phyloP scores from a whole-genome alignment of 352 stramenopile genomes.

The Pythium pyrilobum region DNA sequence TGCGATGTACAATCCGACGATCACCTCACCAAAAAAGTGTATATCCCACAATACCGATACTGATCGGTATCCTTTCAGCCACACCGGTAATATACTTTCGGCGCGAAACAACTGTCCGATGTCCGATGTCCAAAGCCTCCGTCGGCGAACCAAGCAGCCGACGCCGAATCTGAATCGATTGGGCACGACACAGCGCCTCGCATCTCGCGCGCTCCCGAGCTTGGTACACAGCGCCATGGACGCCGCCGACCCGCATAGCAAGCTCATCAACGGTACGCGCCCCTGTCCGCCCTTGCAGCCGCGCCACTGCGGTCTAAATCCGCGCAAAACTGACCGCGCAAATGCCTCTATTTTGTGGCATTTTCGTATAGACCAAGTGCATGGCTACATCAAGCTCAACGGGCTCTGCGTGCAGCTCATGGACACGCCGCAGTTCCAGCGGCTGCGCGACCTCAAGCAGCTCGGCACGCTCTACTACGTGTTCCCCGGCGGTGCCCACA shows the following conservation, averaged over 20 bases:
- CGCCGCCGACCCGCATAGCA: conserved; percentile 19
- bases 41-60: too few species aligned
- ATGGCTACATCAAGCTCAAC: conserved; percentile 79
- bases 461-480: conserved; percentile 88
- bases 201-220: too few species aligned
- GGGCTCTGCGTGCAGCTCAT: conserved; percentile 80
- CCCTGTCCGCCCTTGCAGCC: background rate
- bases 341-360: background rate
- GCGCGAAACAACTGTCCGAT: too few species aligned
- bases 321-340: background rate
- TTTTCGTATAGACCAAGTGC: conserved; percentile 51
- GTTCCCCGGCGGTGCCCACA: conserved; percentile 88
- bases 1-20: too few species aligned
- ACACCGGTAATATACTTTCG: too few species aligned
- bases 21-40: too few species aligned
- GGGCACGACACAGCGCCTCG: too few species aligned
- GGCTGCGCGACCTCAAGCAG: conserved; percentile 93
- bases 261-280: conserved; percentile 59
- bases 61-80: too few species aligned
- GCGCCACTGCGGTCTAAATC: conserved; percentile 1
- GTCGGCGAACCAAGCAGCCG: too few species aligned
- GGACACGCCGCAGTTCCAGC: conserved; percentile 92
- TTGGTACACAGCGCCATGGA: conserved; percentile 6
- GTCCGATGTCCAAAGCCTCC: too few species aligned
- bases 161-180: too few species aligned